Conservation (phyloP, 257 asterid genomes). For the Agastache rugosa region DNA sequence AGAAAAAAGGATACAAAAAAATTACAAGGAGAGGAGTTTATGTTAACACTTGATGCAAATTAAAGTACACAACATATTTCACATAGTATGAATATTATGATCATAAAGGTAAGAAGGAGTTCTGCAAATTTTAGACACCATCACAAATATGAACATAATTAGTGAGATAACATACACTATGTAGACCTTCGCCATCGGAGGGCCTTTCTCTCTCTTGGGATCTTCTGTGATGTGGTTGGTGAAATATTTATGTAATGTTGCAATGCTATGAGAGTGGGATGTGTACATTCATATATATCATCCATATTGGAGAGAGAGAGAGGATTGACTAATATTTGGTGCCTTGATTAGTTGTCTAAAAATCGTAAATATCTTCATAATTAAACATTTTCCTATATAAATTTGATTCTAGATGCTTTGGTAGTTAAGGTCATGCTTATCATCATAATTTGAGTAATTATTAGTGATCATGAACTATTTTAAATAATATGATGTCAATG, state of each 20-base stretch:
- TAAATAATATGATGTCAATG: background rate
- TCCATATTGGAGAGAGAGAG: conserved; percentile 18
- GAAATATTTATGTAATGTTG: conserved; percentile 26
- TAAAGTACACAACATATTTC: background rate
- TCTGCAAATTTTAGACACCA: background rate
- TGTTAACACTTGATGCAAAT: background rate
- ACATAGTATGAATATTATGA: background rate
- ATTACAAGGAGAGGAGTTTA: background rate
- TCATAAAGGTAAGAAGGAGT: background rate
- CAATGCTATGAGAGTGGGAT: conserved; percentile 18
- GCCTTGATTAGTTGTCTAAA: conserved; percentile 34
- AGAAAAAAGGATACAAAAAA: background rate
- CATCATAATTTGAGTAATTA: conserved; percentile 39
- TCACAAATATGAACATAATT: background rate
- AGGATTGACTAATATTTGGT: conserved; percentile 9
- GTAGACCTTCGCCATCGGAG: conserved; percentile 62
- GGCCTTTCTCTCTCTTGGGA: conserved; percentile 6
- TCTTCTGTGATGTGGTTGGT: conserved; percentile 24
- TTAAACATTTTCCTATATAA: conserved; percentile 1
- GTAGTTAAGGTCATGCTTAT: conserved; percentile 47
- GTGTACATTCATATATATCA: conserved; percentile 19
- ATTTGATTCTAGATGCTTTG: background rate
- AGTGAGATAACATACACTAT: conserved; percentile 49
- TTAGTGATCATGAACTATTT: conserved; percentile 17
- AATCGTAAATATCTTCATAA: background rate